Conservation (phyloP, 2,329 filamentous ascomycete species). For the Tolypocladium ophioglossoides region DNA sequence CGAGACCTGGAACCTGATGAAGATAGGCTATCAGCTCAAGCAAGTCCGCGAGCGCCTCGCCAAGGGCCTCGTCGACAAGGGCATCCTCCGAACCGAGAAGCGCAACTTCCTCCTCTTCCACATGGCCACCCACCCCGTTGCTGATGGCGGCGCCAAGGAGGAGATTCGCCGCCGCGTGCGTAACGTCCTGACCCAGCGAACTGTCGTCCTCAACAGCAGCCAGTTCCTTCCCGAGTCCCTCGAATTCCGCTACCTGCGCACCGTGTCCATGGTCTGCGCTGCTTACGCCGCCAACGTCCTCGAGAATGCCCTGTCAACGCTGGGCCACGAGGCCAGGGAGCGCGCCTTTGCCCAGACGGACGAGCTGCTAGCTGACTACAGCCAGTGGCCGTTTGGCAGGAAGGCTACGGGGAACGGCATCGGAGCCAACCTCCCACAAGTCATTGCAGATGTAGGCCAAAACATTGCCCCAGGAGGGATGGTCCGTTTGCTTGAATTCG, state of each 20-base stretch:
- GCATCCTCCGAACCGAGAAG: slow-evolving; percentile 96
- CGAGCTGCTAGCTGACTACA: slow-evolving; percentile 90
- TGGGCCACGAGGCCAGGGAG: slow-evolving; percentile 90
- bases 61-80: slow-evolving; percentile 97
- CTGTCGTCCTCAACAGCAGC: slow-evolving; percentile 75
- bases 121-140: slow-evolving; percentile 98
- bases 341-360: slow-evolving; percentile 95
- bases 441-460: slow-evolving; percentile 58
- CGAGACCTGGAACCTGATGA: slow-evolving; percentile 99
- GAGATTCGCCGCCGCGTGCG: slow-evolving; percentile 90
- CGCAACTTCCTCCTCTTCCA: slow-evolving; percentile 99
- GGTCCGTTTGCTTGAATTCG: neutral
- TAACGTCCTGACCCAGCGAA: slow-evolving; percentile 86
- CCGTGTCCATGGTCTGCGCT: slow-evolving; percentile 92
- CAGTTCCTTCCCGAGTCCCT: slow-evolving; percentile 90
- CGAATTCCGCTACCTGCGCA: slow-evolving; percentile 87
- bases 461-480: neutral
- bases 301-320: slow-evolving; percentile 89
- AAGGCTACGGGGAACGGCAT: slow-evolving; percentile 73
- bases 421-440: slow-evolving; percentile 82
- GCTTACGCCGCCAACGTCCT: slow-evolving; percentile 97
- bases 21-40: slow-evolving; percentile 99
- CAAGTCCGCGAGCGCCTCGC: slow-evolving; percentile 95
- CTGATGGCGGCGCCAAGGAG: slow-evolving; percentile 92
- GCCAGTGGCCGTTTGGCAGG: slow-evolving; percentile 91